Conservation (phyloP, 176 grass and related monocot genomes). For the sorghum (Sorghum bicolor) region Sorghum_bicolor_NCBIv3 NC_012872.2:18169001-18169500, state of each 20-base stretch:
- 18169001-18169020: conserved; percentile 15
- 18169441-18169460: conserved; percentile 48
- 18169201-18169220: conserved; percentile 98
- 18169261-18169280: conserved; percentile 93
- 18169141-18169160: conserved; percentile 88
- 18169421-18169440: neutral
- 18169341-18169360: neutral
- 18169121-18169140: conserved; percentile 79
- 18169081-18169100: conserved; percentile 96
- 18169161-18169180: conserved; percentile 91
- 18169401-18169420: neutral
- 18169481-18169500: conserved; percentile 71
- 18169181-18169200: conserved; percentile 83
- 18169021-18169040: neutral
- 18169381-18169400: neutral
- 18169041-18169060: conserved; percentile 28
- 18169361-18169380: conserved; percentile 6
- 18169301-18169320: conserved; percentile 99
- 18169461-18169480: conserved; percentile 88
- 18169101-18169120: conserved; percentile 66
- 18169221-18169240: conserved; percentile 85
- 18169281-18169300: conserved; percentile 86
- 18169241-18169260: conserved; percentile 72
- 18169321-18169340: conserved; percentile 43
- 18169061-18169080: conserved; percentile 79